Evolutionary conservation across 352 stramenopile genomes (phyloP).

Genomic region (Phytopythium chamaehyphon): DNA sequence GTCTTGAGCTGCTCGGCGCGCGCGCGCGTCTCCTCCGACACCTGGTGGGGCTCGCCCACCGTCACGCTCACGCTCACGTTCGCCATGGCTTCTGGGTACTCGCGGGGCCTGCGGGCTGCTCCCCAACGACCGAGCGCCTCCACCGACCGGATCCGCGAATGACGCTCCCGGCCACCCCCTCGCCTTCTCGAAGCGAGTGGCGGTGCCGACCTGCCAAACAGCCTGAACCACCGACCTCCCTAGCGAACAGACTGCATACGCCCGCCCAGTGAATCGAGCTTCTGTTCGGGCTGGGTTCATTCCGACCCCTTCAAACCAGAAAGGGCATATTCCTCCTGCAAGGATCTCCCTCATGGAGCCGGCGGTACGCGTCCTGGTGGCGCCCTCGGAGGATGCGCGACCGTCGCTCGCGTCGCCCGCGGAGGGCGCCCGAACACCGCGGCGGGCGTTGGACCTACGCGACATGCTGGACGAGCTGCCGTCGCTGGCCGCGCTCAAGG

Average conservation of each 20-base stretch:
- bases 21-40: slow-evolving; percentile 54
- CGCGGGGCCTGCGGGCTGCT: background rate
- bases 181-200: background rate
- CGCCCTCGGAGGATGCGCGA: background rate
- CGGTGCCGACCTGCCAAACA: background rate
- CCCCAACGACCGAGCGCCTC: background rate
- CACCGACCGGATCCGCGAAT: background rate
- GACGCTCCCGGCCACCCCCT: too few relatives aligned
- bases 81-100: slow-evolving; percentile 20
- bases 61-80: slow-evolving; percentile 34
- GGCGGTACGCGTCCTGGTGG: slow-evolving; percentile 2
- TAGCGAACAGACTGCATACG: background rate
- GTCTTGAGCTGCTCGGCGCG: slow-evolving; percentile 78
- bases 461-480: slow-evolving; percentile 66
- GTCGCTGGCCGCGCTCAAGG: slow-evolving; percentile 46
- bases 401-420: slow-evolving; percentile 18
- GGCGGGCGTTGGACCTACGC: slow-evolving; percentile 33
- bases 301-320: background rate
- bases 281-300: slow-evolving; percentile 7
- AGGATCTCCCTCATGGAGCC: slow-evolving; percentile 12
- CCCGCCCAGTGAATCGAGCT: background rate
- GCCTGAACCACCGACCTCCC: background rate
- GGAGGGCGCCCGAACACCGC: slow-evolving; percentile 7
- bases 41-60: slow-evolving; percentile 43
- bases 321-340: background rate